Evolutionary conservation across 1,284 basidiomycete genomes (phyloP), one percentile per base, ranked within the genome.

Genomic region (Fomitiporia mediterranea): DNA sequence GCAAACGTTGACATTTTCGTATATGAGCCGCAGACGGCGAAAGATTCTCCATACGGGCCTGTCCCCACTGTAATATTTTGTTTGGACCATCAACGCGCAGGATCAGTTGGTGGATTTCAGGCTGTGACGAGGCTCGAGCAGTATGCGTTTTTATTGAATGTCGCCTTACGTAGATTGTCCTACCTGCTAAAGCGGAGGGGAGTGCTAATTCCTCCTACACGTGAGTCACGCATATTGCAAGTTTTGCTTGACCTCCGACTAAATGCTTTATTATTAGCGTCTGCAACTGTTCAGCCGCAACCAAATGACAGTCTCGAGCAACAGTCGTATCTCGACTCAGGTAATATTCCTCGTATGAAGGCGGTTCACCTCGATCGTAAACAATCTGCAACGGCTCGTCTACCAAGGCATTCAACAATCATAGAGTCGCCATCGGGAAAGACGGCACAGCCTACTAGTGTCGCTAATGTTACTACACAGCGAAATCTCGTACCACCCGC

Each of bases 101-200:
- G 78, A 2, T 89, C 86, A 63, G 75, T 84, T 46, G 66, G 74
- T 19, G 94, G 94, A 7, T 98, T 99, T 72, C 88, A 92, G 67
- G 80, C 90, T 13, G 96, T 98, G 15, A 94, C 95, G 52, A 80
- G 96, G 59, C 74, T 99, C 63, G 96, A 99, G 74, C 96, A 99
- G 69, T 99, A 98, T 70, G 91, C 97, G 0, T 99, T 97, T 76
- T 73, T 99, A 59, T 76, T 99, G 53, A 95, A 98, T 65, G 97
- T 99, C 17, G 97, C 96, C 3, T 78, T 99, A 55, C 82, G 95
- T 62, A 82, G 96, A 65, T 76, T 99, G 54, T 98, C 94, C 71
- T 81, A 93, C 42, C 79, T 98, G 57, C 77, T 98, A 67, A 90
- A 93, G 74, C 91, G 93, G 72, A 86, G 94, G 62, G 94, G 95